Conservation (phyloP, 192 early-diverging fungal genomes). For the Mortierella alpina region DNA sequence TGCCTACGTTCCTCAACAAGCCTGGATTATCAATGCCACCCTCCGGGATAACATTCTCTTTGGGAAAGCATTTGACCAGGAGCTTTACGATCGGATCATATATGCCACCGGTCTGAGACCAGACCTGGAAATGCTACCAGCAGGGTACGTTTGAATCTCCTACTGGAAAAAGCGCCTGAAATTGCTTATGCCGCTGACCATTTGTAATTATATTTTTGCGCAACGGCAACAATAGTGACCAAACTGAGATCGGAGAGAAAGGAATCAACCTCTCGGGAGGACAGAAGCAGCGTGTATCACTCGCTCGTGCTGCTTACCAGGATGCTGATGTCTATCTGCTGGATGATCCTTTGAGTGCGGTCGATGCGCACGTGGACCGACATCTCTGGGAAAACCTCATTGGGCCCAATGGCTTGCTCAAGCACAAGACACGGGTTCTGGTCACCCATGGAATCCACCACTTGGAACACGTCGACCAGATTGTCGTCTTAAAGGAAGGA, state of each 20-base stretch:
- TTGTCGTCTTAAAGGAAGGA: conserved; percentile 75
- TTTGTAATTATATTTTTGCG: too few relatives aligned
- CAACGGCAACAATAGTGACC: neutral
- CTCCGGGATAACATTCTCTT: conserved; percentile 55
- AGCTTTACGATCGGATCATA: conserved; percentile 60
- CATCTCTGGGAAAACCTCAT: conserved; percentile 83
- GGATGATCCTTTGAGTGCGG: conserved; percentile 62
- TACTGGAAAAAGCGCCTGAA: too few relatives aligned
- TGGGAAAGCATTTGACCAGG: conserved; percentile 12
- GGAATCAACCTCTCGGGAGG: conserved; percentile 73
- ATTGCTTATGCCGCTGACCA: too few relatives aligned
- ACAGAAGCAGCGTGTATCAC: conserved; percentile 84
- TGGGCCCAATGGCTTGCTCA: conserved; percentile 80
- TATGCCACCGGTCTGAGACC: neutral
- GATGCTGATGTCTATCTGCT: conserved; percentile 73
- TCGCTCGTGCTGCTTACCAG: conserved; percentile 82
- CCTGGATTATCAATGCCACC: conserved; percentile 32
- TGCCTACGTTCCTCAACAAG: conserved; percentile 65
- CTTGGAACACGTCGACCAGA: conserved; percentile 73
- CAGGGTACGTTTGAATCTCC: conserved; percentile 6
- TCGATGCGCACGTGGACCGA: conserved; percentile 64
- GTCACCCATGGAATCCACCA: conserved; percentile 83
- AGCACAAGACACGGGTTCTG: conserved; percentile 73
- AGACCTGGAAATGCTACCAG: conserved; percentile 9
- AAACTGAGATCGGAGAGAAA: conserved; percentile 70